Percentiles rank a stretch among this genome's conserved stretches.
Conservation (phyloP, 1,284 basidiomycete genomes). For the Cutaneotrichosporon sp. region DNA sequence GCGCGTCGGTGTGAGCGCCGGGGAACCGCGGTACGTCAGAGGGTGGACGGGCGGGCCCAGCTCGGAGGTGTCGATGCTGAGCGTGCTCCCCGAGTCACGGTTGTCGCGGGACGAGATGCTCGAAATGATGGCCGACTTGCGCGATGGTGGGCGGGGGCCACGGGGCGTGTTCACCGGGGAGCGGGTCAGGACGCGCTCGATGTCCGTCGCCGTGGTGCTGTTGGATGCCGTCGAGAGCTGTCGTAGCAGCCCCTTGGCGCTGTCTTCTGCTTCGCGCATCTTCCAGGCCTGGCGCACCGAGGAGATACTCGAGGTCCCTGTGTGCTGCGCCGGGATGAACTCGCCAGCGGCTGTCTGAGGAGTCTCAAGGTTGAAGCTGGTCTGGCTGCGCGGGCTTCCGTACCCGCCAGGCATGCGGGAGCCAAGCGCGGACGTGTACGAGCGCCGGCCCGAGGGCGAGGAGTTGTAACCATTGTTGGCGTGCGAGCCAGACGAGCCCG, state of each 20-base stretch:
- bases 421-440: slow-evolving; percentile 12
- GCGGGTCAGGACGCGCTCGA: slow-evolving; percentile 29
- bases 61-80: not conserved
- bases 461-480: not conserved
- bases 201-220: slow-evolving; percentile 33
- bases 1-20: slow-evolving; percentile 4
- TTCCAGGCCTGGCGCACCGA: slow-evolving; percentile 1
- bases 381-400: not conserved
- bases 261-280: slow-evolving; percentile 1
- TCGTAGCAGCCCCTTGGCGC: slow-evolving; percentile 10
- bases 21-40: slow-evolving; percentile 2
- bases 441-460: slow-evolving; percentile 7
- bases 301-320: not conserved
- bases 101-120: not conserved
- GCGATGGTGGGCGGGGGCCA: slow-evolving; percentile 11
- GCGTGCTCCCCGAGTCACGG: not conserved
- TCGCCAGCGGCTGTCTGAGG: not conserved
- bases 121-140: not conserved
- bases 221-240: slow-evolving; percentile 19
- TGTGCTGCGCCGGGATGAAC: not conserved
- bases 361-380: not conserved
- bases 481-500: not conserved
- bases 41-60: not conserved
- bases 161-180: slow-evolving; percentile 6
- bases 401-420: not conserved